Percentiles rank a stretch among this genome's conserved stretches.
Conservation (phyloP, 179 eudicot species). For the Beta macrorhiza region DNA sequence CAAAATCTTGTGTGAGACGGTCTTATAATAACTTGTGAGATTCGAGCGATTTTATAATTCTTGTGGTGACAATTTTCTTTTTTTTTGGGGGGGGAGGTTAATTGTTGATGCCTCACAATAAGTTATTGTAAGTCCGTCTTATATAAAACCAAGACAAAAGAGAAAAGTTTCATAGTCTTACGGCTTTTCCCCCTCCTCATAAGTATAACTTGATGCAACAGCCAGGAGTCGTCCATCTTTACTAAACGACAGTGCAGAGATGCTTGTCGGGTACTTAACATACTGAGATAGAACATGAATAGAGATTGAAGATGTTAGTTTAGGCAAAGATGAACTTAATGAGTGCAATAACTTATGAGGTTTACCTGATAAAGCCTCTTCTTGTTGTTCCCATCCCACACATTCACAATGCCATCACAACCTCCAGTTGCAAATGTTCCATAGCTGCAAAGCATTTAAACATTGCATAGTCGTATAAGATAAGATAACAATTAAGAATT, state of each 20-base stretch:
- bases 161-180: slow-evolving; percentile 32
- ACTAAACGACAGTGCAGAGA: slow-evolving; percentile 93
- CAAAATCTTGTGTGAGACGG: too few species aligned
- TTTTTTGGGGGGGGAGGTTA: too few species aligned
- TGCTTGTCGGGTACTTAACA: slow-evolving; percentile 74
- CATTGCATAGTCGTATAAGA: not conserved
- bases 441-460: slow-evolving; percentile 51
- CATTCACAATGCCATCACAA: slow-evolving; percentile 89
- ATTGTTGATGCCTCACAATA: too few species aligned
- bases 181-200: slow-evolving; percentile 84
- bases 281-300: slow-evolving; percentile 46
- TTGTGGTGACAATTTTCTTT: too few species aligned
- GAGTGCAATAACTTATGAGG: slow-evolving; percentile 7
- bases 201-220: slow-evolving; percentile 88
- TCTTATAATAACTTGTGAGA: too few species aligned
- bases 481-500: not conserved
- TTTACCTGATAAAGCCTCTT: slow-evolving; percentile 94
- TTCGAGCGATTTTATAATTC: too few species aligned
- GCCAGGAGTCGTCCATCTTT: slow-evolving; percentile 87
- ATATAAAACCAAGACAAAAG: not conserved
- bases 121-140: too few species aligned
- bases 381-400: slow-evolving; percentile 98
- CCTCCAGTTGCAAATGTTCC: slow-evolving; percentile 99
- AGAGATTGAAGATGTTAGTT: not conserved
- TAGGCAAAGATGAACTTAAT: not conserved